phyloP scores from a whole-genome alignment of 176 grass and related monocot genomes.

The Zoysia japonica region DNA sequence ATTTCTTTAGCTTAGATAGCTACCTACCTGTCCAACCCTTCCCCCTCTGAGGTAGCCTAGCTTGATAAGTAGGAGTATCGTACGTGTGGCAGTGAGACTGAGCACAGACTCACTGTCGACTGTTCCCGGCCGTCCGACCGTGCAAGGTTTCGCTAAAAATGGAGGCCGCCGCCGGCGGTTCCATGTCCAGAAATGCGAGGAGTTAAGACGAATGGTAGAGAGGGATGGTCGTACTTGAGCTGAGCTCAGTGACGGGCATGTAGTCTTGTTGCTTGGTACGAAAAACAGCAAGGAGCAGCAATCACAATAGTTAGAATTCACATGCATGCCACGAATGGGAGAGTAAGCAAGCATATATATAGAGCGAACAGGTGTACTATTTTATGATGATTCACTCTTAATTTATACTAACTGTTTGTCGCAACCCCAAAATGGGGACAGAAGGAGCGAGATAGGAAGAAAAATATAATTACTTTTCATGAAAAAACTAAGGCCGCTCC shows the following conservation, averaged over 20 bases:
- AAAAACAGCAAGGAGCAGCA: background rate
- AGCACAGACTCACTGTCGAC: background rate
- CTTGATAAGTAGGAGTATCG: background rate
- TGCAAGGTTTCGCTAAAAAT: background rate
- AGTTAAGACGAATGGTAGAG: background rate
- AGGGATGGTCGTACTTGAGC: background rate
- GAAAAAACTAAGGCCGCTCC: no score
- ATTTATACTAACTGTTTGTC: no score
- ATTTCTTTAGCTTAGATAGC: background rate
- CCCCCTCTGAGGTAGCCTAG: background rate
- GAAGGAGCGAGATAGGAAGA: no score
- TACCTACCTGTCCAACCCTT: background rate
- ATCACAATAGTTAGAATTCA: no score
- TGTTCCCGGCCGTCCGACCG: background rate
- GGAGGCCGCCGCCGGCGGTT: background rate
- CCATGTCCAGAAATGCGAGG: constrained; percentile 5
- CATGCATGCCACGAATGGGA: no score
- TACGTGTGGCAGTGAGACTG: background rate
- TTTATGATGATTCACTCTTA: no score
- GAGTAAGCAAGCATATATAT: no score
- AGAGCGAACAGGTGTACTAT: no score
- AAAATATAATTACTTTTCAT: no score
- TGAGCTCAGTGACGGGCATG: background rate
- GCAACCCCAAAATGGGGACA: no score
- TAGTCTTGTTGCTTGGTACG: background rate